Evolutionary conservation across 352 stramenopile genomes (phyloP), one percentile per base, ranked within the genome.

Genomic region (Phytophthora constricta): DNA sequence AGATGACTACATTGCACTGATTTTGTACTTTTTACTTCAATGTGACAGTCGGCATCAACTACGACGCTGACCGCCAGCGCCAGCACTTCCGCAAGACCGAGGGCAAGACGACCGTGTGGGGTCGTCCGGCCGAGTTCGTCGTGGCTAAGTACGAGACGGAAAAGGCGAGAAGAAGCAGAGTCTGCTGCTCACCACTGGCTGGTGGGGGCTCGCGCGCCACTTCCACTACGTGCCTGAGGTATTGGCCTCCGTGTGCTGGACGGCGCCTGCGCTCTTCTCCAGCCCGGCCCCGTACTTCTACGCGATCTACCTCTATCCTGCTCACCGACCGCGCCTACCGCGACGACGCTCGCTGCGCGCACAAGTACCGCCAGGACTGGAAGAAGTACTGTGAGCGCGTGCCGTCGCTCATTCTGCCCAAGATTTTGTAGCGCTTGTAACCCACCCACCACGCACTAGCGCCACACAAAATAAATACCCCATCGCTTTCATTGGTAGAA

Each of bases 331-430:
- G 97, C 60, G 95, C 96, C 13, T 97, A 93, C 55, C 89, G 97
- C 55, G 97, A 99, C 82, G 95, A 98, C 47, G 91, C 97, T 5
- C 90, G 94, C 42, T 99, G 97, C 72, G 72, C 76, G 7, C 79
- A 92, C 61, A 99, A 99, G 83, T 99, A 99, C 80, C 92, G 90
- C 42, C 89, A 96, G 31, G 95, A 98, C 79, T 99, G 95, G 86
- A 83, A 95, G 37, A 91, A 98, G 67, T 99, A 98, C 66, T 91
- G 82, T 67, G 79, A 85, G 58, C 78, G 80, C 26, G 92, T 98
- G 60, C 92, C 91, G 9, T 87, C 89, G 55, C 90, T 97, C 47
- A 96, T 98, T 58, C 42, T 98, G 13, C 91, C 92, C 5, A 81
- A 84, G 25, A 51, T 98, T 1, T 75, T 96, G 45, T 98, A 67